Evolutionary conservation across 2,329 filamentous ascomycete genomes (phyloP), one percentile per base, ranked within the genome.

Genomic region (Microdochium bolleyi): DNA sequence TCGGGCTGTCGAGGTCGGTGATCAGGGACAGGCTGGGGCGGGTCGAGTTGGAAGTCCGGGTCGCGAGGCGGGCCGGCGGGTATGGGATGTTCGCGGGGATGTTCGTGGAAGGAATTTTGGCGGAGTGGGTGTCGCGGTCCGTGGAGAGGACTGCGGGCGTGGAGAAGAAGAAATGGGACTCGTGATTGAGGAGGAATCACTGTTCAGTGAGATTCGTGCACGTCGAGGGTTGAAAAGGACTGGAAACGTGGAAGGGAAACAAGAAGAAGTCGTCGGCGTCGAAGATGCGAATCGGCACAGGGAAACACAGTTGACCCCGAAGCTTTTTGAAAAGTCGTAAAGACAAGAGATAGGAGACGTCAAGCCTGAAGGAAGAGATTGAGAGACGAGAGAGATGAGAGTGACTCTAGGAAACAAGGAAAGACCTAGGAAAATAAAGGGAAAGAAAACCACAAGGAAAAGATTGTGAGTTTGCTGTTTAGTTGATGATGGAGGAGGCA

Each of bases 21-120:
- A 70, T 62, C 53, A 77, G 64, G 13, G 70, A 71, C 50, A 78
- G 73, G 30, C 64, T 66, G 32, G 75, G 75, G 58, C 55, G 70
- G 49, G 52, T 52, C 48, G 64, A 64, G 24, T 61, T 62, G 44
- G 68, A 67, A 52, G 73, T 77, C 54, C 67, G 71, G 56, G 60
- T 71, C 56, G 59, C 72, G 64, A 61, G 72, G 55, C 61, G 70
- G 67, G 59, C 69, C 68, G 61, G 71, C 63, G 65, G 74, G 67
- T 63, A 72, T 60, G 59, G 73, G 63, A 66, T 70, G 62, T 56
- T 67, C 58, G 57, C 61, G 49, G 52, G 65, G 56, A 44, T 58
- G 22, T 52, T 64, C 62, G 57, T 63, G 63, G 58, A 64, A 44
- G 54, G 52, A 66, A 67, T 67, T 49, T 55, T 65, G 63, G 62